Evolutionary conservation across 1,284 basidiomycete genomes (phyloP).

Genomic region (Melampsora larici-populina): DNA sequence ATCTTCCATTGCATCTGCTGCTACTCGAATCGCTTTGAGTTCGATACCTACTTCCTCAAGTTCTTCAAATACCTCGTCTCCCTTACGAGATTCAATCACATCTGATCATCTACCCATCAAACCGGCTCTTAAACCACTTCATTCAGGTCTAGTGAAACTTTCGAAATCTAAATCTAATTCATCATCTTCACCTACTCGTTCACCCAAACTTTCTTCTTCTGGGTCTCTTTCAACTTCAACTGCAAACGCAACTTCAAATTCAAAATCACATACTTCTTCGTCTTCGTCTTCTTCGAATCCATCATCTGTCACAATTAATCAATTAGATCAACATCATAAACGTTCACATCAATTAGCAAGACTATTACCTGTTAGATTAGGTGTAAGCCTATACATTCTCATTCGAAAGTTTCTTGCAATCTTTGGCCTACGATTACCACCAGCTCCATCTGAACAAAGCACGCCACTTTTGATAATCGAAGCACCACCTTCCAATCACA

Average conservation of each 20-base stretch:
- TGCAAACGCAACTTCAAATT: neutral
- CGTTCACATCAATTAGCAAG: constrained; percentile 25
- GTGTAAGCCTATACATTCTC: constrained; percentile 31
- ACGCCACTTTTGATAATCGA: no score
- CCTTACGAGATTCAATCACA: no score
- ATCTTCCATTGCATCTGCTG: neutral
- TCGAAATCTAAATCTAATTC: constrained; percentile 6
- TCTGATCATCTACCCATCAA: neutral
- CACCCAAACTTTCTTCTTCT: constrained; percentile 23
- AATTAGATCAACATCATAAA: constrained; percentile 5
- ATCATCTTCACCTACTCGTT: constrained; percentile 14
- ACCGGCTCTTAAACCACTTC: neutral
- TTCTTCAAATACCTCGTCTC: neutral
- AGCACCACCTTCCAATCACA: no score
- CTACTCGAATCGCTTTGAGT: neutral
- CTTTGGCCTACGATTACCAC: constrained; percentile 18
- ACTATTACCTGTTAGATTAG: constrained; percentile 27
- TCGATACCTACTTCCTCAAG: neutral
- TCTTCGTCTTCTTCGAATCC: constrained; percentile 2
- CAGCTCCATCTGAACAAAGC: neutral
- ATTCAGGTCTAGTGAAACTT: neutral
- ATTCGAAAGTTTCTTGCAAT: constrained; percentile 34
- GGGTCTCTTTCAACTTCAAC: no score
- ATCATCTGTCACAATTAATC: neutral
- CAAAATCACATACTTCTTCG: neutral